Percentiles rank a stretch among this genome's conserved stretches.
These are phyloP conservation scores for Penicillium bovifimosum DNA, from an alignment of 495 filamentous ascomycete genomes.

Conservation along the genomic window DNA sequence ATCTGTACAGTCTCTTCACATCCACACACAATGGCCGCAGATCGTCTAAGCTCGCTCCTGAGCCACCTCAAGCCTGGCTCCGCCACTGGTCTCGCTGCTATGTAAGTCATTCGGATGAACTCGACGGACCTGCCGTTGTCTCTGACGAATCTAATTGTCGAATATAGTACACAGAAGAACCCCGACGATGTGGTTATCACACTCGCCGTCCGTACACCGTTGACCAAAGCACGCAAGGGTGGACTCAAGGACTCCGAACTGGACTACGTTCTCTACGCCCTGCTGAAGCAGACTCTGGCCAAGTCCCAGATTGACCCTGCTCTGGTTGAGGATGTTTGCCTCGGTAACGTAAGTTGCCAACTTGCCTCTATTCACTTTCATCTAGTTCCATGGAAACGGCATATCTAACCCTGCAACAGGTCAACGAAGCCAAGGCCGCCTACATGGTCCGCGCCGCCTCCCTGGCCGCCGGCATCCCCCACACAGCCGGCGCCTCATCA, in stretches of 20 bases:
- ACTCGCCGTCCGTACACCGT: slow-evolving; percentile 68
- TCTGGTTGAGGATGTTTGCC: slow-evolving; percentile 84
- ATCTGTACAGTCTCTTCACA: not conserved
- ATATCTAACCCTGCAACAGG: slow-evolving; percentile 43
- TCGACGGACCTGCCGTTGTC: not conserved
- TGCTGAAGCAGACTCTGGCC: slow-evolving; percentile 69
- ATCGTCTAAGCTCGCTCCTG: slow-evolving; percentile 80
- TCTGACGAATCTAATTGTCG: slow-evolving; percentile 9
- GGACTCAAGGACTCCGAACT: slow-evolving; percentile 93
- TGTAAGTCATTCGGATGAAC: slow-evolving; percentile 53
- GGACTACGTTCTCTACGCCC: slow-evolving; percentile 74
- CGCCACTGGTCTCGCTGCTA: slow-evolving; percentile 51
- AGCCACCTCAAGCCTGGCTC: slow-evolving; percentile 74
- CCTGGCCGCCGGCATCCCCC: slow-evolving; percentile 89
- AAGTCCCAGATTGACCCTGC: slow-evolving; percentile 74
- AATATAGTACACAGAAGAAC: slow-evolving; percentile 77
- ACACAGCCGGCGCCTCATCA: slow-evolving; percentile 72
- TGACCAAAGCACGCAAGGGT: slow-evolving; percentile 74
- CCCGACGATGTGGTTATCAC: slow-evolving; percentile 96
- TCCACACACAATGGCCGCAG: slow-evolving; percentile 64
- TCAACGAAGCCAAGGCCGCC: slow-evolving; percentile 77
- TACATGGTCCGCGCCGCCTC: slow-evolving; percentile 86
- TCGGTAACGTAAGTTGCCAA: slow-evolving; percentile 83
- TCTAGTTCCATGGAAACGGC: not conserved
- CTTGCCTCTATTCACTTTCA: not conserved